phyloP scores from a whole-genome alignment of 176 grass and related monocot genomes.

The Phoenix dactylifera region DNA sequence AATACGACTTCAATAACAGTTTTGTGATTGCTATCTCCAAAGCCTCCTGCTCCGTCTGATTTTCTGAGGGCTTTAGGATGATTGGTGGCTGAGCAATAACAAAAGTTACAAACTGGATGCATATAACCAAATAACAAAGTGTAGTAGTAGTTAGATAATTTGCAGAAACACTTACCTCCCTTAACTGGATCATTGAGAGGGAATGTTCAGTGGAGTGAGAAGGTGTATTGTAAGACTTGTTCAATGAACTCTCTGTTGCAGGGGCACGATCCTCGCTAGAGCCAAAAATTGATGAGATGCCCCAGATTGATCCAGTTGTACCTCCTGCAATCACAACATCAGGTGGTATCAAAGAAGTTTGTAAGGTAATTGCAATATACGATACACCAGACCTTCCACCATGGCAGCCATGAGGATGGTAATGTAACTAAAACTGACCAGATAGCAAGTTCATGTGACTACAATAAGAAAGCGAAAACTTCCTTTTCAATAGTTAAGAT shows the following conservation, averaged over 20 bases:
- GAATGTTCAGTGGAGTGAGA: slow-evolving; percentile 34
- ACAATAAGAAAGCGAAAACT: too few relatives aligned
- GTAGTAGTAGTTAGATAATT: too few relatives aligned
- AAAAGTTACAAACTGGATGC: slow-evolving; percentile 16
- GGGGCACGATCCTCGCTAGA: slow-evolving; percentile 23
- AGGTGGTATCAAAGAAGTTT: slow-evolving; percentile 1
- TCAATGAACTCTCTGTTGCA: slow-evolving; percentile 31
- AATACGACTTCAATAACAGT: slow-evolving; percentile 78
- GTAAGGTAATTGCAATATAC: too few relatives aligned
- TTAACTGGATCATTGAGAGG: slow-evolving; percentile 46
- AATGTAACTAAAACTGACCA: too few relatives aligned
- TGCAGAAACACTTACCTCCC: slow-evolving; percentile 39
- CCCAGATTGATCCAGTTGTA: slow-evolving; percentile 36
- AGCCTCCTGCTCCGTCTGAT: slow-evolving; percentile 54
- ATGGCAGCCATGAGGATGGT: too few relatives aligned
- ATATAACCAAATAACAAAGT: neutral
- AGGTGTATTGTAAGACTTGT: slow-evolving; percentile 22
- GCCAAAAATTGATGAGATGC: slow-evolving; percentile 28
- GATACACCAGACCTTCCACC: too few relatives aligned
- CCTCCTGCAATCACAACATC: slow-evolving; percentile 25
- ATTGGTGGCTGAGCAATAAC: slow-evolving; percentile 47
- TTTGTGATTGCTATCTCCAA: slow-evolving; percentile 73
- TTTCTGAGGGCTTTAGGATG: slow-evolving; percentile 70
- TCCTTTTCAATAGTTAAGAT: too few relatives aligned
- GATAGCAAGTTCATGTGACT: too few relatives aligned